Base-by-base conservation (phyloP, 164 flowering plant genomes). In the Pachysandra terminalis region DNA sequence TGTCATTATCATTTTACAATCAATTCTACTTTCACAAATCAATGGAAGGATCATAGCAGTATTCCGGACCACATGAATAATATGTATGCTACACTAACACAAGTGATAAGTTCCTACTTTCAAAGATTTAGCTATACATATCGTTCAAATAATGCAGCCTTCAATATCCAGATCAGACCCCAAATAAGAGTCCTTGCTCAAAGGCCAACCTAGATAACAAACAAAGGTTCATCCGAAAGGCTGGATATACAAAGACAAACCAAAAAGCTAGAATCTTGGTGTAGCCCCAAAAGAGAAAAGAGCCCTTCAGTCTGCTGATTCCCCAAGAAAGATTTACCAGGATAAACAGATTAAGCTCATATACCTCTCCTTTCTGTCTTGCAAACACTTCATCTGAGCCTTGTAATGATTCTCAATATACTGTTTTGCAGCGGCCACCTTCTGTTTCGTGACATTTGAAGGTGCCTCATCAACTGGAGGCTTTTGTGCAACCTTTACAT, bases 401-500 rank as follows among this genome's bases (percentile, higher is more conserved):
- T 80, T 77, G 70, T 80, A 80, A 65, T 80, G 81, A 71, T 77
- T 80, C 68, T 80, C 83, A 24, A 77, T 80, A 62, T 74, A 80
- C 60, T 80, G 81, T 45, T 80, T 80, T 23, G 83, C 83, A 21
- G 81, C 83, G 24, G 77, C 79, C 63, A 75, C 83, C 74, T 77
- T 80, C 65, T 80, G 81, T 55, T 77, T 75, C 14, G 83, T 80
- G 56, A 40, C 69, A 66, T 22, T 70, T 22, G 83, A 80, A 56
- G 83, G 81, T 19, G 73, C 78, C 65, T 80, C 76, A 23, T 80
- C 83, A 45, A 61, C 9, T 13, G 67, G 72, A 54, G 77, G 72
- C 64, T 73, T 76, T 37, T 73, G 61, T 12, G 54, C 59, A 63
- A 72, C 71, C 45, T 70, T 79, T 21, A 53, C 74, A 66, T 32